These are phyloP conservation scores for Populus trichocarpa DNA, from an alignment of 441 rosid genomes.

Conservation along the genomic window DNA sequence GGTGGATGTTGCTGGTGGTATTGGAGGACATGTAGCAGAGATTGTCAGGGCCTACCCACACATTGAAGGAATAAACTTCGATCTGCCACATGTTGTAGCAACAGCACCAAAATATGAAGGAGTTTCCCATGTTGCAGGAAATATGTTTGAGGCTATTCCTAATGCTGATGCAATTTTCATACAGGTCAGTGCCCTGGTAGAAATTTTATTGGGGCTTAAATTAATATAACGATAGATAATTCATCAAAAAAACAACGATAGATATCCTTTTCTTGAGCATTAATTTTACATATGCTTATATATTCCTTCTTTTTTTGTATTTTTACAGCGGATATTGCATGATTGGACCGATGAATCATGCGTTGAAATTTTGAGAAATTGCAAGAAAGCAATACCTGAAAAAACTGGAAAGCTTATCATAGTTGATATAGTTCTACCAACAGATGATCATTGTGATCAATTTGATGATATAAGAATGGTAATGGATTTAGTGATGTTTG, in stretches of 20 bases:
- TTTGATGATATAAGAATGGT: constrained; percentile 20
- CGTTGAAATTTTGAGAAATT: constrained; percentile 39
- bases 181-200: constrained; percentile 20
- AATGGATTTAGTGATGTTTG: constrained; percentile 37
- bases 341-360: constrained; percentile 41
- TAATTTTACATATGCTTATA: neutral
- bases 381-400: constrained; percentile 30
- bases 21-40: constrained; percentile 21
- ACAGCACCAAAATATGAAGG: constrained; percentile 27
- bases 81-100: constrained; percentile 39
- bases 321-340: constrained; percentile 34
- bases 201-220: too few species aligned
- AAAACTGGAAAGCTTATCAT: constrained; percentile 34
- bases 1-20: constrained; percentile 55
- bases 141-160: constrained; percentile 42
- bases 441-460: constrained; percentile 6
- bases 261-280: neutral
- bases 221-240: too few species aligned
- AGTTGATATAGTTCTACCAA: constrained; percentile 28
- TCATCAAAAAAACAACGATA: neutral
- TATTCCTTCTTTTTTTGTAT: neutral
- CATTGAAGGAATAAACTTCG: constrained; percentile 38
- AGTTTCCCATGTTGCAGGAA: constrained; percentile 41
- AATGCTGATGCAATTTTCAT: constrained; percentile 36
- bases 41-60: constrained; percentile 35